Evolutionary conservation across 257 asterid genomes (phyloP), one percentile per base, ranked within the genome.

Genomic region (Fraxinus cuspidata): DNA sequence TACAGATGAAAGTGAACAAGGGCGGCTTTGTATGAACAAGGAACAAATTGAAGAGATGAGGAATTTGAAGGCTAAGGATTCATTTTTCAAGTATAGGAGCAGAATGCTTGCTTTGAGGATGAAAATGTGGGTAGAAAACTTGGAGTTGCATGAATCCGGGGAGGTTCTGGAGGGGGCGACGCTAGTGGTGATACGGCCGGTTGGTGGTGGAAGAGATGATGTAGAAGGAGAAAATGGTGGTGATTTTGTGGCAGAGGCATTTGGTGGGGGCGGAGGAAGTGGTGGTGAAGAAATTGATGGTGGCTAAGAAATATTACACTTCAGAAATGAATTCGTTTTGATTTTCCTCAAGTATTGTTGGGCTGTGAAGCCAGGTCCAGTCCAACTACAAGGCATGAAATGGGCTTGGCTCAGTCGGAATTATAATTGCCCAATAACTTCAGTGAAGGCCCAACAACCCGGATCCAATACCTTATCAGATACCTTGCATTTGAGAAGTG

Each of bases 261-360:
- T 86, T n/a, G 83, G 78, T 3, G 84, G 77, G 77, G 53, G 87
- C 67, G 0, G 88, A 77, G 10, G 86, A 81, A 28, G 86, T 74
- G 35, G 74, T 73, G 73, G 49, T 76, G 12, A 80, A 67, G 83
- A 85, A 85, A 60, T 78, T 92, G 82, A 76, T 88, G 87, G 85
- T 71, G 81, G 81, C 90, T 5, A 86, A 90, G 76, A 91, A 82
- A 51, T 86, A 89, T 78, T 91, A 85, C 79, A 81, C 87, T 4
- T 73, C 85, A 85, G 97, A 93, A 76, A 93, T 91, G 90, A 91
- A 87, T 78, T 85, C 95, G 4, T 92, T 89, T 85, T 91, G 88
- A 89, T 9, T 23, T 10, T 27, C 34, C 1, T 63, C 25, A 2
- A 19, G 9, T n/a, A 19, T 37, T 47, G 58, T 15, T 12, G 16